These are phyloP conservation scores for Cetraspora pellucida DNA, from an alignment of 192 early-diverging fungal genomes.

Conservation along the genomic window DNA sequence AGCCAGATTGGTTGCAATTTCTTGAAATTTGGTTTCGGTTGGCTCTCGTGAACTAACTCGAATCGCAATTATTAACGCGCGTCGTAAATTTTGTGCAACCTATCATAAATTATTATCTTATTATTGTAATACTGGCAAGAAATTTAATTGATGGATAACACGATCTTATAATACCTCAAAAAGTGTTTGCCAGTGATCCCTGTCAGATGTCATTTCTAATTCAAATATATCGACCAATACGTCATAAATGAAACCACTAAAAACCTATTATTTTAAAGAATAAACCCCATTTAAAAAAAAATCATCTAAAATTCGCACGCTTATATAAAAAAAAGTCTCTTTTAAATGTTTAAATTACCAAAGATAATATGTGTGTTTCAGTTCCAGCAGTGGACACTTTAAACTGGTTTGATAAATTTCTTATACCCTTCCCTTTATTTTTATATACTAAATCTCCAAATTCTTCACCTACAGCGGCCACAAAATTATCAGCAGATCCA, in stretches of 20 bases:
- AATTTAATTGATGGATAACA: too few relatives aligned
- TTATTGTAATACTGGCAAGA: background rate
- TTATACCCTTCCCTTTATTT: conserved; percentile 18
- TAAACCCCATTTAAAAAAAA: background rate
- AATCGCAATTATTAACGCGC: conserved; percentile 4
- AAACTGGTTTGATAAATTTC: conserved; percentile 7
- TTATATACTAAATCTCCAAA: conserved; percentile 4
- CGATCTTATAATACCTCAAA: background rate
- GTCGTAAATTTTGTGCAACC: background rate
- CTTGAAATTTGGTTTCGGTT: conserved; percentile 7
- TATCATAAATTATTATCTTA: background rate
- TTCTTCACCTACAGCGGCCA: conserved; percentile 21
- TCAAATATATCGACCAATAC: conserved; percentile 4
- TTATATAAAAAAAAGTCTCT: background rate
- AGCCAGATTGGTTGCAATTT: conserved; percentile 8
- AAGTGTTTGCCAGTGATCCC: background rate
- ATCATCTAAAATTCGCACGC: background rate
- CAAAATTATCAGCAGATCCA: background rate
- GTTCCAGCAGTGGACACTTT: background rate
- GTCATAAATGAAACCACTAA: conserved; percentile 21
- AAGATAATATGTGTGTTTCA: conserved; percentile 10
- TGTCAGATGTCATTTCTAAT: conserved; percentile 1
- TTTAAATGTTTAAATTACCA: background rate
- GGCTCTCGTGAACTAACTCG: background rate
- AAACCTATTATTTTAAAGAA: background rate